Conservation (phyloP, 1,284 basidiomycete genomes). For the Austroboletus niveus region DNA sequence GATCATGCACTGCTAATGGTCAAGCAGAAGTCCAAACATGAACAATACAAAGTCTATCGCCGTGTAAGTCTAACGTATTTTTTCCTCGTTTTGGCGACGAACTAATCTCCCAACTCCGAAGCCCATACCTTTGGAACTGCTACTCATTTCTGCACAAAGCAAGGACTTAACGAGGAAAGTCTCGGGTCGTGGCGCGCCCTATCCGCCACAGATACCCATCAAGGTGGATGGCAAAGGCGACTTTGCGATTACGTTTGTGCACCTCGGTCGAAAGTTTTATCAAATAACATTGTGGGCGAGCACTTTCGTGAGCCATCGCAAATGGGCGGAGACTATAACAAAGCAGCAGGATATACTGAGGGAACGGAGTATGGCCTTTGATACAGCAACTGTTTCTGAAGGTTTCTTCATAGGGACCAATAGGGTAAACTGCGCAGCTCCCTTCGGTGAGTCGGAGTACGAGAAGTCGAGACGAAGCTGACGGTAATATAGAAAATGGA, state of each 20-base stretch:
- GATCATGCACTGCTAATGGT: constrained; percentile 97
- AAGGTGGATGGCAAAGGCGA: constrained; percentile 82
- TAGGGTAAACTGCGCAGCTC: constrained; percentile 92
- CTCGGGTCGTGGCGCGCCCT: constrained; percentile 54
- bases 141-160: constrained; percentile 70
- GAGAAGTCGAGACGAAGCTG: constrained; percentile 7
- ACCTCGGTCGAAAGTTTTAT: constrained; percentile 93
- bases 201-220: constrained; percentile 43
- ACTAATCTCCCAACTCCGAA: constrained; percentile 29
- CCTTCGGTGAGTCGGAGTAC: constrained; percentile 71
- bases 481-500: constrained; percentile 65
- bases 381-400: constrained; percentile 83
- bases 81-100: constrained; percentile 7
- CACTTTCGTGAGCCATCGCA: constrained; percentile 82
- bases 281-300: constrained; percentile 92
- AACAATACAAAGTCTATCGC: constrained; percentile 93
- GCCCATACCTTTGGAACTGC: constrained; percentile 95
- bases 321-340: constrained; percentile 93
- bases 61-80: constrained; percentile 54
- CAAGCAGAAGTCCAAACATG: constrained; percentile 91
- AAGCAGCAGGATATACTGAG: constrained; percentile 87
- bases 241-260: constrained; percentile 90
- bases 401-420: constrained; percentile 83
- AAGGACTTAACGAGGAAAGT: constrained; percentile 45
- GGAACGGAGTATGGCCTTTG: constrained; percentile 86